Evolutionary conservation across 2,329 filamentous ascomycete genomes (phyloP).

Genomic region (Colletotrichum cereale): DNA sequence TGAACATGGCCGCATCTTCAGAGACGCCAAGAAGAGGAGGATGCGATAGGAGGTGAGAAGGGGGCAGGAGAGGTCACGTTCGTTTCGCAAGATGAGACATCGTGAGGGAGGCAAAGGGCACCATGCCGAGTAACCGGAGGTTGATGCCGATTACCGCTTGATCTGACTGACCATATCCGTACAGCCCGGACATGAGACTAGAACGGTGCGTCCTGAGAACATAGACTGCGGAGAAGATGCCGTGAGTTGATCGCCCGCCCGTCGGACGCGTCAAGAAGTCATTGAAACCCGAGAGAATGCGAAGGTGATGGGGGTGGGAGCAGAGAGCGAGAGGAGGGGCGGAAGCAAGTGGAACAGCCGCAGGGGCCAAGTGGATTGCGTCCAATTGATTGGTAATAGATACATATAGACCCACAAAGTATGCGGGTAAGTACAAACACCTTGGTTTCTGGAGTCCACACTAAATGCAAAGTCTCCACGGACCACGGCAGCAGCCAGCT

Average conservation of each 20-base stretch:
- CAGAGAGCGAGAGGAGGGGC: not conserved
- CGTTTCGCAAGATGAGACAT: constrained; percentile 38
- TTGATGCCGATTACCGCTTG: not conserved
- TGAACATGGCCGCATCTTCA: not conserved
- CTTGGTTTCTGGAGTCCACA: not conserved
- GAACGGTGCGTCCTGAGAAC: not conserved
- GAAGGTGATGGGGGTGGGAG: not conserved
- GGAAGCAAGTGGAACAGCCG: constrained; percentile 18
- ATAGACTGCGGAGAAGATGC: not conserved
- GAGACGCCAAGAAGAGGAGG: constrained; percentile 26
- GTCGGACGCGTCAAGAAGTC: not conserved
- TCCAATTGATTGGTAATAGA: constrained; percentile 37
- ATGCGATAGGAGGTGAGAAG: constrained; percentile 14
- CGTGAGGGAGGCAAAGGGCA: not conserved
- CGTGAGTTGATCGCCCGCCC: not conserved
- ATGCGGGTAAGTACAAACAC: not conserved
- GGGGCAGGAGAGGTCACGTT: constrained; percentile 7
- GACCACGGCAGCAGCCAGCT: constrained; percentile 29
- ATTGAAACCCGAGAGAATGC: constrained; percentile 4
- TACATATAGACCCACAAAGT: constrained; percentile 23
- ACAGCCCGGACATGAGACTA: not conserved
- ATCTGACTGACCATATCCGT: not conserved
- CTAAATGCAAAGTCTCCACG: constrained; percentile 28
- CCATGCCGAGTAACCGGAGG: not conserved
- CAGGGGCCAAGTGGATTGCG: constrained; percentile 25